Evolutionary conservation across 2,329 filamentous ascomycete species (phyloP), one percentile per base, ranked within the genome.

Genomic region (Trichophaea hybrida): DNA sequence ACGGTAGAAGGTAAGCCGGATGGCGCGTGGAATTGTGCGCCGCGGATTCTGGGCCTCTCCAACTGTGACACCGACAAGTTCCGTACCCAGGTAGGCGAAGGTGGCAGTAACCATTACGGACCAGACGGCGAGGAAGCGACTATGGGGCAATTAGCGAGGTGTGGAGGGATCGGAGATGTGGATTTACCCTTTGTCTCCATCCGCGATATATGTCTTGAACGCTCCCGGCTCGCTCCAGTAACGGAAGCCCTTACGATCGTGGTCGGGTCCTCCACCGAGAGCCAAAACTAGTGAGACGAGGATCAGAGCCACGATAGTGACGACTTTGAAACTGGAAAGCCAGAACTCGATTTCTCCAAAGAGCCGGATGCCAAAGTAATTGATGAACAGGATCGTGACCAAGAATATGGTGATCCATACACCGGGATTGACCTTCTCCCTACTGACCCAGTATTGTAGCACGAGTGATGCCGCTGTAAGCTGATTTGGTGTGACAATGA

Each of bases 401-500:
- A 86, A 73, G 73, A 86, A 83, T 54, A 86, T 77, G 43, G 87
- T 78, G 59, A 94, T 89, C 74, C 82, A 93, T 10, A 91, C 85
- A 55, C 85, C 87, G 0, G 86, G 83, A 68, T 91, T 90, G 59
- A 91, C 76, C 49, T 73, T 75, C 0, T 85, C 78, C 33, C 79
- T 73, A 1, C 76, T 71, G 8, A 87, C 74, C 88, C 88, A 94
- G 68, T 82, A 89, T 66, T 85, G 81, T 60, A 94, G 85, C 59
- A 91, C 85, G 40, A 94, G 73, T 4, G 86, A 80, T n/a, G 79
- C 81, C 33, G 88, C 88, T 0, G 87, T 93, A 43, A 94, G 75
- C 70, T 94, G 87, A 69, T 93, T 93, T 1, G 88, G 87, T 1
- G 86, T 89, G 54, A 86, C 79, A 68, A 94, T 90, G 70, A 93